These are phyloP conservation scores for Sporobolomyces pararoseus DNA, from an alignment of 768 basidiomycete genomes.

Conservation along the genomic window DNA sequence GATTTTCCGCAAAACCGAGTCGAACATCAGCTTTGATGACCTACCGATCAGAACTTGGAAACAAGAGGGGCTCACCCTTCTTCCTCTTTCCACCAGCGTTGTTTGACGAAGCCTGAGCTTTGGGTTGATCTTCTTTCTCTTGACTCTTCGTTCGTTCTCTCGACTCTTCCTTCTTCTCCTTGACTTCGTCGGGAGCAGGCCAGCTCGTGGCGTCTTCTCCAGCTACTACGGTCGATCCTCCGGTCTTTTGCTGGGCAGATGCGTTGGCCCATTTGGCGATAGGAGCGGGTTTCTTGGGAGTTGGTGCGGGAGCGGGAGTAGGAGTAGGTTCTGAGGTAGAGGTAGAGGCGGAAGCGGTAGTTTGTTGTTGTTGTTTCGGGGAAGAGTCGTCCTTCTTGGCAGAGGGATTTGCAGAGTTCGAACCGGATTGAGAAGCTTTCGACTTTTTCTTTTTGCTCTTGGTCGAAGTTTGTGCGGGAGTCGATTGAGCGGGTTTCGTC, in stretches of 20 bases:
- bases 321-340: background rate
- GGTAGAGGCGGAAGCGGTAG: background rate
- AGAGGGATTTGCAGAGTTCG: background rate
- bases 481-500: background rate
- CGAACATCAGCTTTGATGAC: too few species aligned
- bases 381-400: background rate
- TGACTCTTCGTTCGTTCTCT: background rate
- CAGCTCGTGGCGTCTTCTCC: constrained; percentile 33
- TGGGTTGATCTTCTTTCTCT: constrained; percentile 5
- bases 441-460: constrained; percentile 11
- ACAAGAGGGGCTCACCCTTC: too few species aligned
- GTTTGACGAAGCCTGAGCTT: background rate
- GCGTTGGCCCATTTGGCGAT: constrained; percentile 12
- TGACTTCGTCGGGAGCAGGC: constrained; percentile 32
- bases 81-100: constrained; percentile 20
- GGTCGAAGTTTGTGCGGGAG: background rate
- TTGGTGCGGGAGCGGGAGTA: background rate
- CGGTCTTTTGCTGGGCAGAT: background rate
- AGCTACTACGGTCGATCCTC: constrained; percentile 16
- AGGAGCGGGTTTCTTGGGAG: background rate
- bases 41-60: too few species aligned
- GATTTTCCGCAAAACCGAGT: too few species aligned
- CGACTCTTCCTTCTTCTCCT: constrained; percentile 13
- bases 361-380: background rate
- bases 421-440: background rate